phyloP scores from a whole-genome alignment of 192 early-diverging fungal genomes.

The Oehlia diaphana region DNA sequence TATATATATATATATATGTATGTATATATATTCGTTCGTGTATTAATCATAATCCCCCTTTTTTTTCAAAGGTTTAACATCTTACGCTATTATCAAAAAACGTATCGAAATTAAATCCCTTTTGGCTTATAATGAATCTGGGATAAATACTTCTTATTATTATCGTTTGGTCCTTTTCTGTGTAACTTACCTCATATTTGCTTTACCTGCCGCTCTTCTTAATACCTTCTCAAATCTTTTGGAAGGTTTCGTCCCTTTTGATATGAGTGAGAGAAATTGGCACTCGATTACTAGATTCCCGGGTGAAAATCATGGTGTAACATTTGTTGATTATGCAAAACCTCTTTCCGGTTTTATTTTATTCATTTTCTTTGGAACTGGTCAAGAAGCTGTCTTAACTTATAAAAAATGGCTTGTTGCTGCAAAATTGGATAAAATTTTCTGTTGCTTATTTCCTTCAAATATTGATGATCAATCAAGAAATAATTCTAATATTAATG shows the following conservation, averaged over 20 bases:
- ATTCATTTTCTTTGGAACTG: constrained; percentile 23
- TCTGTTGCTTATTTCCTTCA: neutral
- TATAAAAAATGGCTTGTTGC: neutral
- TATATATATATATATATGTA: too few relatives aligned
- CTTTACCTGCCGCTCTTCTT: constrained; percentile 6
- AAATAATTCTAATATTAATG: neutral
- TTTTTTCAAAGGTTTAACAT: neutral
- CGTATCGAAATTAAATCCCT: constrained; percentile 13
- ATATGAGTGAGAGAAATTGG: neutral
- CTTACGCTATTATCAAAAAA: constrained; percentile 21
- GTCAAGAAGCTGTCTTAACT: constrained; percentile 7
- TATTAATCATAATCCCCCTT: too few relatives aligned
- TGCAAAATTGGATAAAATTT: neutral
- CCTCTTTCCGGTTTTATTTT: constrained; percentile 11
- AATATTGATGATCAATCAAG: neutral
- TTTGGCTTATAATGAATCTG: constrained; percentile 4
- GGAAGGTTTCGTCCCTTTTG: neutral
- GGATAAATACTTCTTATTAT: neutral
- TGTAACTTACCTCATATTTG: neutral
- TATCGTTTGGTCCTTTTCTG: constrained; percentile 21
- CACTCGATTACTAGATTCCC: neutral
- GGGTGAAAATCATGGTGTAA: neutral
- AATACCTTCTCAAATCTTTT: neutral
- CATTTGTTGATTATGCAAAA: constrained; percentile 17
- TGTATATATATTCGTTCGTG: too few relatives aligned